Percentiles rank a stretch among this genome's conserved stretches.
Evolutionary conservation across 352 stramenopile species (phyloP).

Genomic region (Phytophthora pseudosyringae): DNA sequence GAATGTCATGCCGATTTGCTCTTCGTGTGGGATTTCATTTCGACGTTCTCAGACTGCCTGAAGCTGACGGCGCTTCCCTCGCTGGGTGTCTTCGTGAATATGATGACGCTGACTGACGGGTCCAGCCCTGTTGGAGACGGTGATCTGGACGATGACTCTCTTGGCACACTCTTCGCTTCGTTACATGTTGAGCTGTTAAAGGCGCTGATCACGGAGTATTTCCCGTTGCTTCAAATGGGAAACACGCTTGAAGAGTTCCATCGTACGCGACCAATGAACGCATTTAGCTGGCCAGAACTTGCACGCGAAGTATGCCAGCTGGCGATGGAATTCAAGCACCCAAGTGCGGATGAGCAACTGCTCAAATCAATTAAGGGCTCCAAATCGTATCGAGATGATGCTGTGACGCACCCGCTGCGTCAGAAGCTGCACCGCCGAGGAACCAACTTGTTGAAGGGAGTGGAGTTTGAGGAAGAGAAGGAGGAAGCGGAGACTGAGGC

Average conservation of each 20-base stretch:
- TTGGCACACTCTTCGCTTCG: slow-evolving; percentile 51
- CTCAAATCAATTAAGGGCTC: slow-evolving; percentile 80
- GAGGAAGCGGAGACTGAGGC: slow-evolving; percentile 26
- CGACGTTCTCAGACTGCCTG: slow-evolving; percentile 74
- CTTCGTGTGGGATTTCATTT: slow-evolving; percentile 82
- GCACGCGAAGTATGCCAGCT: slow-evolving; percentile 77
- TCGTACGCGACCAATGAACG: slow-evolving; percentile 74
- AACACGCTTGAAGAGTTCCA: slow-evolving; percentile 77
- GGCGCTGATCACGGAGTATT: slow-evolving; percentile 65
- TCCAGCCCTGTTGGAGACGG: slow-evolving; percentile 59
- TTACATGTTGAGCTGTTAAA: slow-evolving; percentile 66
- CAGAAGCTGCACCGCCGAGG: slow-evolving; percentile 46
- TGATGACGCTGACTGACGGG: slow-evolving; percentile 53
- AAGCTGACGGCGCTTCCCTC: slow-evolving; percentile 57
- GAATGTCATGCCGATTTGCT: slow-evolving; percentile 64
- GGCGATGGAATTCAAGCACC: slow-evolving; percentile 74
- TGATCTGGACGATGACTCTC: slow-evolving; percentile 55
- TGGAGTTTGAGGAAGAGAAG: slow-evolving; percentile 57
- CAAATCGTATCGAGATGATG: slow-evolving; percentile 78
- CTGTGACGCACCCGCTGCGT: slow-evolving; percentile 59
- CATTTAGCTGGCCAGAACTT: slow-evolving; percentile 84
- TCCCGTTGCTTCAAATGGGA: slow-evolving; percentile 72
- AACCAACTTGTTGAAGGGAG: slow-evolving; percentile 54
- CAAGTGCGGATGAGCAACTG: slow-evolving; percentile 70
- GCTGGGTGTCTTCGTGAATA: slow-evolving; percentile 55